phyloP scores from a whole-genome alignment of 106 monocot species.

The Acorus gramineus region DNA sequence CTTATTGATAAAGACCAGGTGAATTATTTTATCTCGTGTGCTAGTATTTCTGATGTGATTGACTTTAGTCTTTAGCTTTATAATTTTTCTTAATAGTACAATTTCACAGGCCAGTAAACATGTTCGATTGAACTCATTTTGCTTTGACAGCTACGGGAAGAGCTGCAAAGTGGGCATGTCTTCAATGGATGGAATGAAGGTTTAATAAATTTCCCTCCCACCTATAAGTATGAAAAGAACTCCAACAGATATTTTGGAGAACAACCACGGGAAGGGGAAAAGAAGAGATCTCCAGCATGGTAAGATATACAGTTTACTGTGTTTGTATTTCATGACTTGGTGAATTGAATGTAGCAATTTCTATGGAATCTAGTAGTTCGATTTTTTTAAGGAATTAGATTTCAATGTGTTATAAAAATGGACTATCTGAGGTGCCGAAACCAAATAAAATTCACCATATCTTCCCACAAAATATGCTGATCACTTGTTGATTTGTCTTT shows the following conservation, averaged over 20 bases:
- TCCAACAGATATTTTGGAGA: constrained; percentile 51
- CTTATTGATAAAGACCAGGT: constrained; percentile 67
- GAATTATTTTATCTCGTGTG: background rate
- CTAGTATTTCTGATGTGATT: background rate
- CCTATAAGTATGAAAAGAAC: constrained; percentile 57
- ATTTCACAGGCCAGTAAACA: background rate
- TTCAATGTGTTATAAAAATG: too few species aligned
- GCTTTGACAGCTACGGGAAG: constrained; percentile 31
- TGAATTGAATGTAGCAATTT: too few species aligned
- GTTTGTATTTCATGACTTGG: too few species aligned
- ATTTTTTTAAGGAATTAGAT: too few species aligned
- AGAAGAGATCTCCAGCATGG: constrained; percentile 76
- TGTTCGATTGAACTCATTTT: background rate
- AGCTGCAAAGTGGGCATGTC: constrained; percentile 40
- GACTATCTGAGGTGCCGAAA: too few species aligned
- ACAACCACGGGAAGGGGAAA: constrained; percentile 37
- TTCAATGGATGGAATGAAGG: constrained; percentile 82
- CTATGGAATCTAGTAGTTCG: too few species aligned
- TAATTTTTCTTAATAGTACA: background rate
- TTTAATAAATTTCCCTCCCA: constrained; percentile 50
- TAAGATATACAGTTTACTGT: constrained; percentile 2
- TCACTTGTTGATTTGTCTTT: too few species aligned
- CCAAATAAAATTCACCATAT: too few species aligned
- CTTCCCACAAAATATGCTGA: too few species aligned
- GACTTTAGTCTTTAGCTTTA: background rate